A percentile compares a stretch with the other conserved stretches of the same genome.
Conservation (phyloP, 371 early-diverging fungal species). For the Parasitella parasitica region DNA sequence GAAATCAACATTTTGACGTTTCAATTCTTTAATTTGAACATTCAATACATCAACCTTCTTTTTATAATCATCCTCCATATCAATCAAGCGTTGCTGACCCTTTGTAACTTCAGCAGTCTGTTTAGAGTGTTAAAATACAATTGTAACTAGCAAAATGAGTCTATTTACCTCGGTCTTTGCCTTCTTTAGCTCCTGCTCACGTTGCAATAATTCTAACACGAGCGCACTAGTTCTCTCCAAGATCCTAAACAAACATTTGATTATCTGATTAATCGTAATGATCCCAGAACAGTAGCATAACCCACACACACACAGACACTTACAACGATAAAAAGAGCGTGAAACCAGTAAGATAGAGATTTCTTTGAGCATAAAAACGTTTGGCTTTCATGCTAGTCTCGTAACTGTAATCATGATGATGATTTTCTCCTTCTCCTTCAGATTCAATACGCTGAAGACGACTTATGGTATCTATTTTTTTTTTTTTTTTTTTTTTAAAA, state of each 20-base stretch:
- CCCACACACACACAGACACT: constrained; percentile 5
- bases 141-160: neutral
- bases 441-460: constrained; percentile 56
- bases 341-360: constrained; percentile 86
- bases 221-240: constrained; percentile 70
- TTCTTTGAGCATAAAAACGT: constrained; percentile 84
- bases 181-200: constrained; percentile 61
- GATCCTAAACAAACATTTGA: constrained; percentile 33
- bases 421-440: constrained; percentile 30
- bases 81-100: constrained; percentile 19
- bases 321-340: constrained; percentile 80
- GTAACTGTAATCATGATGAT: constrained; percentile 38
- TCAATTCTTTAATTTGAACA: constrained; percentile 48
- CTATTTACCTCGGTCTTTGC: constrained; percentile 47
- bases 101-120: constrained; percentile 22
- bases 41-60: constrained; percentile 21
- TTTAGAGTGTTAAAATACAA: neutral
- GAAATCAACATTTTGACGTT: constrained; percentile 58
- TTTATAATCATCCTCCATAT: constrained; percentile 29
- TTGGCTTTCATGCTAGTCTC: constrained; percentile 63
- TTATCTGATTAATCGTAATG: too few relatives aligned
- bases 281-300: neutral
- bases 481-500: too few relatives aligned
- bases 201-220: constrained; percentile 61
- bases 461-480: constrained; percentile 56